Percentiles rank a stretch among this genome's conserved stretches.
phyloP scores from a whole-genome alignment of 805 yeast species.

The Brettanomyces anomalus region DNA sequence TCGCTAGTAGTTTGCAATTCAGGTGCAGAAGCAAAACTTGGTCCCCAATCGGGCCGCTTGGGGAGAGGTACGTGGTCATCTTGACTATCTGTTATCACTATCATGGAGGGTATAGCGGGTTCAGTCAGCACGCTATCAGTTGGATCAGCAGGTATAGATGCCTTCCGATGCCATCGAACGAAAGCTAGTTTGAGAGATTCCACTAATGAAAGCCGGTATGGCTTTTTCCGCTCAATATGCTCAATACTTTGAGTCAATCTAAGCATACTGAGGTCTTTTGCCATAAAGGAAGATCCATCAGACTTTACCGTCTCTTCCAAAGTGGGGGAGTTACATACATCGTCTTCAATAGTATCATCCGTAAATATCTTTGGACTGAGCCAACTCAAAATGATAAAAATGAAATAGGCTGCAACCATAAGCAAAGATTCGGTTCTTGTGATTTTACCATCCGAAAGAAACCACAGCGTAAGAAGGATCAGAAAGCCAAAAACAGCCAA shows the following conservation, averaged over 20 bases:
- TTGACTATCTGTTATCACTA: background rate
- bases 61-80: too few species aligned
- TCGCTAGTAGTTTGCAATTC: background rate
- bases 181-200: slow-evolving; percentile 25
- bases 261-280: slow-evolving; percentile 4
- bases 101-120: background rate
- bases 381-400: slow-evolving; percentile 42
- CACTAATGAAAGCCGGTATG: slow-evolving; percentile 20
- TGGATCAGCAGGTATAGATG: background rate
- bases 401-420: slow-evolving; percentile 47
- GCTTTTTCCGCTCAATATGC: slow-evolving; percentile 19
- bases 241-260: slow-evolving; percentile 18
- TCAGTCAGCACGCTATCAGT: background rate
- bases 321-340: background rate
- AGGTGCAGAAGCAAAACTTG: too few species aligned
- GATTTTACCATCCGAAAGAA: slow-evolving; percentile 48
- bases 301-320: too few species aligned
- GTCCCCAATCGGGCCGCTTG: too few species aligned
- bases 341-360: too few species aligned
- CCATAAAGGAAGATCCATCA: too few species aligned
- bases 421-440: slow-evolving; percentile 44
- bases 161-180: background rate
- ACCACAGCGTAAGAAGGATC: slow-evolving; percentile 38
- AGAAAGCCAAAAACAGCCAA: slow-evolving; percentile 44
- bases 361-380: slow-evolving; percentile 1